phyloP scores from a whole-genome alignment of 208 protist genomes.

The Trypanosoma congolense region DNA sequence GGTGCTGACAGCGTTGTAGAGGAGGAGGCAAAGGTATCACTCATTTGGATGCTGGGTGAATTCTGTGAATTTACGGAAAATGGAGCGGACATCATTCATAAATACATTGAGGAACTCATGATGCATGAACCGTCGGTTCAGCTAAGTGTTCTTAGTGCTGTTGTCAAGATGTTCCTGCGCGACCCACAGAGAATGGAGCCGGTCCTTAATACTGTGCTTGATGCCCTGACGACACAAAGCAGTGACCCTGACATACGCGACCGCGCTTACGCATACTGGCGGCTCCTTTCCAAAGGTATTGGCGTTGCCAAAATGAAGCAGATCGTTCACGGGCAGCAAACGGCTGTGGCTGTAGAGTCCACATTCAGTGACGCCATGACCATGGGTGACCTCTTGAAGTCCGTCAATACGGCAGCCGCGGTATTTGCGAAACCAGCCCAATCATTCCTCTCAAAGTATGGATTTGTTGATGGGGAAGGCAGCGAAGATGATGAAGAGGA shows the following conservation, averaged over 20 bases:
- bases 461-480: slow-evolving; percentile 39
- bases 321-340: slow-evolving; percentile 88
- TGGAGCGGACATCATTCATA: slow-evolving; percentile 91
- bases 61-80: slow-evolving; percentile 96
- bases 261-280: slow-evolving; percentile 99
- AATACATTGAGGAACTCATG: slow-evolving; percentile 95
- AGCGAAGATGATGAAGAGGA: slow-evolving; percentile 56
- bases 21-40: slow-evolving; percentile 96
- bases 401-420: slow-evolving; percentile 90
- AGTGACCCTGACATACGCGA: slow-evolving; percentile 98
- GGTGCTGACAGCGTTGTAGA: slow-evolving; percentile 90
- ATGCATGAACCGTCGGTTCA: slow-evolving; percentile 77
- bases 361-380: slow-evolving; percentile 90
- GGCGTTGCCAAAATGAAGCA: slow-evolving; percentile 92
- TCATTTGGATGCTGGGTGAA: slow-evolving; percentile 99
- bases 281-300: slow-evolving; percentile 96
- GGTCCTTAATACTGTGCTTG: slow-evolving; percentile 60
- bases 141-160: slow-evolving; percentile 92
- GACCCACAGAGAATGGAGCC: slow-evolving; percentile 59
- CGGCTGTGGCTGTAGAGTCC: slow-evolving; percentile 90
- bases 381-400: slow-evolving; percentile 85
- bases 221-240: slow-evolving; percentile 72
- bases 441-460: slow-evolving; percentile 91
- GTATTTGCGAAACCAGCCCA: slow-evolving; percentile 95
- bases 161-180: slow-evolving; percentile 98